Base-by-base conservation (phyloP, 2,329 filamentous ascomycete genomes). In the Sphaceloma murrayae region DNA sequence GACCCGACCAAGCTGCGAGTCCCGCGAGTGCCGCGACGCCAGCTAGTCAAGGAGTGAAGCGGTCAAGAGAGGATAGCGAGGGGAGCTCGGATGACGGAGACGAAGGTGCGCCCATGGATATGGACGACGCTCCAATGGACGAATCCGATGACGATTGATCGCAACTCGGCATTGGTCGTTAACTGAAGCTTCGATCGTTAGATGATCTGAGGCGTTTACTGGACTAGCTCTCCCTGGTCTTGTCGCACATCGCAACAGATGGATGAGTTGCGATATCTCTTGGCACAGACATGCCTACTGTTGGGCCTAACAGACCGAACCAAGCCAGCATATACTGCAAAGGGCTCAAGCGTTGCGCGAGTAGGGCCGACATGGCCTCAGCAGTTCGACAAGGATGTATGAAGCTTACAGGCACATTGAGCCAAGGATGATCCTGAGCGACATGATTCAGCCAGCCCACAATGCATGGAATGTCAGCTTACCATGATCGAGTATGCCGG, bases 351-450 rank as follows among this genome's bases (percentile, higher is more conserved):
- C n/a, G n/a, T n/a, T n/a, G 56, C 39, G 56, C 54, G 10, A 61
- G 56, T 63, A 59, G 70, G 67, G 58, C 69, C 53, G 70, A 69
- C 74, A 96, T 83, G 43, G 84, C 83, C 52, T 89, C 82, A 46
- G 82, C 83, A 6, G 91, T 84, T 60, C 85, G 77, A 65, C 91
- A 96, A 17, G 91, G 89, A 66, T 98, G 91, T 54, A 96, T 74
- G 63, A 94, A 95, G 63, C 89, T 95, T 39, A 78, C 76, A 30
- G 87, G 85, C 47, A 80, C 63, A 43, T 82, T 82, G 47, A 79
- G 85, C 48, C 84, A 64, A 43, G 91, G 89, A 70, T 96, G 87
- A 62, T 93, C 80, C 78, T 89, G 43, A 9, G 24, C 7, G 8
- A 18, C 3, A 14, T 29, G 4, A 26, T 9, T 26, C 8, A 18